Evolutionary conservation across 345 rosid genomes (phyloP), one percentile per base, ranked within the genome.

Genomic region (Eucalyptus victrix): DNA sequence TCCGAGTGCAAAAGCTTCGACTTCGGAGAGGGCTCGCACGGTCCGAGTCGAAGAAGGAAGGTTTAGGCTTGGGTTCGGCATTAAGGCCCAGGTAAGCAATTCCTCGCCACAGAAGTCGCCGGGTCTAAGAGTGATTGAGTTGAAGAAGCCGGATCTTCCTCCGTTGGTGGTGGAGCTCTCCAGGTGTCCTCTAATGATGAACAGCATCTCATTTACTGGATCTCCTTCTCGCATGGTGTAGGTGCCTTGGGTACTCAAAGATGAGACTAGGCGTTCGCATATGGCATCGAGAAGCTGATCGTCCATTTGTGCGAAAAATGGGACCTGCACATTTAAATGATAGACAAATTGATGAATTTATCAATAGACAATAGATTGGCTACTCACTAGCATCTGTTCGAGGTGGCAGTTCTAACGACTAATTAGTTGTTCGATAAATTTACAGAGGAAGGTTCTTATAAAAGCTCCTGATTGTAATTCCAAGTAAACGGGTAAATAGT

Each of bases 31-130:
- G 1, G 99, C 98, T 89, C 90, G 90, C 2, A 96, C 97, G 2
- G 97, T 95, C 87, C 98, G 91, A 3, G 99, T 96, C 53, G 99
- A 97, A 83, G 96, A 91, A 2, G 99, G 99, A 53, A 96, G 90
- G 91, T 93, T 95, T 17, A 89, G 91, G 30, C 91, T 93, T 12
- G 98, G 93, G 92, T 89, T 94, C 23, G 99, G 99, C 96, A 96
- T 94, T 88, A 98, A 90, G 34, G 99, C 97, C 99, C 99, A 98
- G 49, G 98, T 96, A 30, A 98, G 96, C 89, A 96, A 92, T 87
- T 98, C 99, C 92, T 98, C 99, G 0, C 98, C 99, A 2, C 97
- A 96, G 94, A 98, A 98, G 91, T 98, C 99, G 3, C 99, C 98
- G 0, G 99, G 97, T 85, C 97, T 93, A 37, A 97, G 96, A 32